Evolutionary conservation across 208 protist species (phyloP).

Genomic region (Lotmaria passim): DNA sequence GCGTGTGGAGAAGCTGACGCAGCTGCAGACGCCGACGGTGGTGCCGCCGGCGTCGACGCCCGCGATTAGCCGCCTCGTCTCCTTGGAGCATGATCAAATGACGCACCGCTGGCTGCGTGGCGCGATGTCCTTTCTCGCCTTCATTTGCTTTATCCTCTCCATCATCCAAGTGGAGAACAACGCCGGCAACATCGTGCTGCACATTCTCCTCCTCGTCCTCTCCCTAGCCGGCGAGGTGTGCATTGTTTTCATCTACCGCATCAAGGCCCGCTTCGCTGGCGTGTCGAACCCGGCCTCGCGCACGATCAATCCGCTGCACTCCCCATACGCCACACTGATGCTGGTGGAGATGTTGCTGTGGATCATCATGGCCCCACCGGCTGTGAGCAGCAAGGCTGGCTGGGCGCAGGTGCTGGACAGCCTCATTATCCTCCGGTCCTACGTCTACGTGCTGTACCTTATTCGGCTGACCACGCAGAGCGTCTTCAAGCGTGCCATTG

Average conservation of each 20-base stretch:
- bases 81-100: slow-evolving; percentile 44
- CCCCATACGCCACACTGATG: slow-evolving; percentile 43
- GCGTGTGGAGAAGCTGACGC: slow-evolving; percentile 46
- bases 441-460: slow-evolving; percentile 66
- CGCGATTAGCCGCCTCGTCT: slow-evolving; percentile 33
- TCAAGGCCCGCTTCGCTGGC: slow-evolving; percentile 62
- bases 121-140: slow-evolving; percentile 57
- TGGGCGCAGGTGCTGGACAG: slow-evolving; percentile 55
- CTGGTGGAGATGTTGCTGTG: slow-evolving; percentile 72
- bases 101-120: slow-evolving; percentile 60
- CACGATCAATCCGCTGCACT: slow-evolving; percentile 57
- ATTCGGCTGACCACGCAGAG: slow-evolving; percentile 37
- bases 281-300: slow-evolving; percentile 45
- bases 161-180: slow-evolving; percentile 51
- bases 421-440: slow-evolving; percentile 67
- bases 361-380: slow-evolving; percentile 68
- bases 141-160: slow-evolving; percentile 55
- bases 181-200: slow-evolving; percentile 41
- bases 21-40: slow-evolving; percentile 44
- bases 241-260: slow-evolving; percentile 56
- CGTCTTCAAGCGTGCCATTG: slow-evolving; percentile 57
- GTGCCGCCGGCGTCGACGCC: slow-evolving; percentile 34
- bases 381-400: slow-evolving; percentile 22
- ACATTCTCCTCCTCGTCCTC: slow-evolving; percentile 53
- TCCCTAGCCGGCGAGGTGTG: slow-evolving; percentile 57